A percentile compares a stretch with the other conserved stretches of the same genome.
Evolutionary conservation across 2,329 filamentous ascomycete genomes (phyloP).

Genomic region (Claviceps arundinis): DNA sequence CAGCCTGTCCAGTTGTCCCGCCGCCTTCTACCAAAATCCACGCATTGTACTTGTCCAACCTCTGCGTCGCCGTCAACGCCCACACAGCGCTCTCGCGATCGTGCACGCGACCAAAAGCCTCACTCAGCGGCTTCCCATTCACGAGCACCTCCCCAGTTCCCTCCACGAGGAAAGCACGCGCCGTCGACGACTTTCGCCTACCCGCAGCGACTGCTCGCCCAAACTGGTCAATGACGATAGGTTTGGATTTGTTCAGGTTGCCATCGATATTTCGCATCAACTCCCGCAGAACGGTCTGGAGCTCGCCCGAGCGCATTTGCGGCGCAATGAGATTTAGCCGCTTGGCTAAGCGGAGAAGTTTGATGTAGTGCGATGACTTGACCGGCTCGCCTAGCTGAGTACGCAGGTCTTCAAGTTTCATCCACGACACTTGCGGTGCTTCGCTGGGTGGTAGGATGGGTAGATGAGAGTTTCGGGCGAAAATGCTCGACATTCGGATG

Average conservation of each 20-base stretch:
- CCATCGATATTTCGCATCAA: constrained; percentile 69
- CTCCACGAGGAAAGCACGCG: constrained; percentile 79
- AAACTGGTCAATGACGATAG: constrained; percentile 56
- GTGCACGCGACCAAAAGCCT: constrained; percentile 77
- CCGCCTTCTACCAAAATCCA: constrained; percentile 78
- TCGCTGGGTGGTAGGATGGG: constrained; percentile 54
- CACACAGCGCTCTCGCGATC: constrained; percentile 91
- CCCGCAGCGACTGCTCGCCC: constrained; percentile 73
- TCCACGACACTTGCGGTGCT: constrained; percentile 67
- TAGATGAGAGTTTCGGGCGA: constrained; percentile 58
- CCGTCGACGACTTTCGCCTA: constrained; percentile 74
- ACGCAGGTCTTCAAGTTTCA: constrained; percentile 64
- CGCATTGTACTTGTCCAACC: constrained; percentile 93
- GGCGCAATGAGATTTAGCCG: constrained; percentile 78
- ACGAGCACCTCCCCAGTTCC: constrained; percentile 81
- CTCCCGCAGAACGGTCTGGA: constrained; percentile 47
- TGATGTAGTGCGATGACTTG: constrained; percentile 64
- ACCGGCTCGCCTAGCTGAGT: constrained; percentile 57
- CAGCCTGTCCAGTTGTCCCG: constrained; percentile 87
- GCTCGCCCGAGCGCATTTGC: constrained; percentile 55
- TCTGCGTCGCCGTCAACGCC: constrained; percentile 69
- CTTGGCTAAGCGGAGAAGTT: constrained; percentile 62
- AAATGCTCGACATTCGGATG: constrained; percentile 57
- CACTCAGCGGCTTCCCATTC: constrained; percentile 74
- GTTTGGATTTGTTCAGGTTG: constrained; percentile 47